Conservation (phyloP, 2,329 filamentous ascomycete genomes). For the Scytalidium sp. region DNA sequence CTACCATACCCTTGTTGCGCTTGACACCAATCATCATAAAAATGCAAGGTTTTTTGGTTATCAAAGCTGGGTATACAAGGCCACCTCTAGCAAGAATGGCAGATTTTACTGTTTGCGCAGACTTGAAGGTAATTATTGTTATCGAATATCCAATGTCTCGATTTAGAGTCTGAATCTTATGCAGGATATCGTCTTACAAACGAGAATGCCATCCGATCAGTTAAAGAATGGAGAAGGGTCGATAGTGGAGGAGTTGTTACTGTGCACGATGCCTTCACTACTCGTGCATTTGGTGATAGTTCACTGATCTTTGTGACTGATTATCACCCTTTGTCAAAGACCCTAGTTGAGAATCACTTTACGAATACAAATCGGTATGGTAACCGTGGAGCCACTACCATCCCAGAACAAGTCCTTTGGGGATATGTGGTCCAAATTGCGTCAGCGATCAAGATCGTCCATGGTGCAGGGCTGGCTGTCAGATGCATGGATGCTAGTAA, state of each 20-base stretch:
- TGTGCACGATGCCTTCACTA: conserved; percentile 90
- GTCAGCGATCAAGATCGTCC: conserved; percentile 83
- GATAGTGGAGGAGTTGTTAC: conserved; percentile 79
- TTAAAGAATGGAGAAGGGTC: conserved; percentile 87
- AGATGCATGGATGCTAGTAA: conserved; percentile 85
- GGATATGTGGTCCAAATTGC: conserved; percentile 89
- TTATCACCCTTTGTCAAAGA: conserved; percentile 89
- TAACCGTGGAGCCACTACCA: conserved; percentile 29
- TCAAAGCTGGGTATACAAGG: conserved; percentile 94
- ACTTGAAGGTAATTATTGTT: conserved; percentile 61
- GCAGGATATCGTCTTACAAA: conserved; percentile 81
- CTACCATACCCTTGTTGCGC: conserved; percentile 87
- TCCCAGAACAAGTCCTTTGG: conserved; percentile 80
- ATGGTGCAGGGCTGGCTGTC: conserved; percentile 76
- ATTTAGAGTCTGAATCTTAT: conserved; percentile 2
- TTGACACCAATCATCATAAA: conserved; percentile 80
- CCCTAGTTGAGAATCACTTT: conserved; percentile 80
- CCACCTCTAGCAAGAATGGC: conserved; percentile 82
- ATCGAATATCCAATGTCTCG: conserved; percentile 8
- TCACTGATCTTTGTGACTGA: conserved; percentile 92
- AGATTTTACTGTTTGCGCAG: conserved; percentile 83
- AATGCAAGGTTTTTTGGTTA: conserved; percentile 80
- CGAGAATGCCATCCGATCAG: conserved; percentile 80
- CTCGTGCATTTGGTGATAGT: conserved; percentile 87
- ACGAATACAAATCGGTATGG: conserved; percentile 32